Evolutionary conservation across 2,329 filamentous ascomycete species (phyloP), one percentile per base, ranked within the genome.

Genomic region (Sporothrix humicola): DNA sequence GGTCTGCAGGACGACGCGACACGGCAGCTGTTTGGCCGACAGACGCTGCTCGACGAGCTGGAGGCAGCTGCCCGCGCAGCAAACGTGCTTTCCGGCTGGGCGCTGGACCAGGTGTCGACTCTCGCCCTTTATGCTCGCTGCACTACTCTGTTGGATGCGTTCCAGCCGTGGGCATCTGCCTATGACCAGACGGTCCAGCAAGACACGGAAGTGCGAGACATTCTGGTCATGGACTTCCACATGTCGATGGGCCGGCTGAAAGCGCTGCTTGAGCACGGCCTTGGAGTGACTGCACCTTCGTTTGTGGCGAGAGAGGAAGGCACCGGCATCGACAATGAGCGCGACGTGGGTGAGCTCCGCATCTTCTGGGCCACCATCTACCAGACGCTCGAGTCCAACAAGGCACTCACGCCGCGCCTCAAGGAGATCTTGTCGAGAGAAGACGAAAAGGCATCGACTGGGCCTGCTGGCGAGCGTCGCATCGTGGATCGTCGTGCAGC

Each of bases 121-220:
- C 69, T 76, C 7, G 56, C 73, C 0, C 68, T 76, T 20, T 71
- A 73, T 10, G 71, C 73, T 2, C 69, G 50, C 50, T 69, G 73
- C 68, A 69, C 74, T 0, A 13, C 58, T 15, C 56, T 75, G 73
- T 26, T 76, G 52, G 72, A 75, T 61, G 26, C 66, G 1, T 76
- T 75, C 72, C 73, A 73, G 56, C 73, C 73, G 8, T 75, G 72
- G 75, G 73, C 71, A 3, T 70, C 65, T n/a, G 65, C 70, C 1
- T 75, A 74, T 44, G 73, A 74, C 20, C 58, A 37, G 58, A 68
- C 59, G 4, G 71, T 75, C 69, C 72, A 74, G 74, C 75, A 76
- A 44, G 74, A 76, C 59, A 71, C 70, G 42, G 69, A 70, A 17
- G 56, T 69, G 9, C 50, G 69, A 17, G 74, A 74, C 68, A 74